These are phyloP conservation scores for Ajuga reptans DNA, from an alignment of 305 asterid genomes.

Conservation along the genomic window DNA sequence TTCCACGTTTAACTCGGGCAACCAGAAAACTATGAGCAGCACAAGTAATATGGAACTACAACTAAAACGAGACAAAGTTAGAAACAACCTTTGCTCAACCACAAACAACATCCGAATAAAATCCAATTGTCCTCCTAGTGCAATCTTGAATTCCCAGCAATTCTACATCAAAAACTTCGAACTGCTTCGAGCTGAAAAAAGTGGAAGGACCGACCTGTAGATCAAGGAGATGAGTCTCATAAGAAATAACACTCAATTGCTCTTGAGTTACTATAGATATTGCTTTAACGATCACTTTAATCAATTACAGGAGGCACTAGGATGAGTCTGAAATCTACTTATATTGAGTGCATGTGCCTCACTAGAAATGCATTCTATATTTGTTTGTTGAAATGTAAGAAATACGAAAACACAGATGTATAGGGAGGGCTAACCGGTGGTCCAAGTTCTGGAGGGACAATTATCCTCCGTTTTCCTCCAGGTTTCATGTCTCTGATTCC, in stretches of 20 bases:
- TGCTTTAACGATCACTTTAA: no score
- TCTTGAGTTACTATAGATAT: no score
- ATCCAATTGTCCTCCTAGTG: conserved; percentile 78
- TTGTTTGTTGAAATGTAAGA: neutral
- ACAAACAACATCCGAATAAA: conserved; percentile 89
- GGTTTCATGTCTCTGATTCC: conserved; percentile 95
- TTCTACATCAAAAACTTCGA: conserved; percentile 87
- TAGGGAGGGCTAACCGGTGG: conserved; percentile 71
- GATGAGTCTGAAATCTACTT: no score
- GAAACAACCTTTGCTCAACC: conserved; percentile 28
- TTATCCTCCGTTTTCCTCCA: conserved; percentile 81
- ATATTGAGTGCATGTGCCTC: no score
- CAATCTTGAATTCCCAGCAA: conserved; percentile 80
- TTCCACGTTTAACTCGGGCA: neutral
- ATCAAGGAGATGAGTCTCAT: conserved; percentile 9
- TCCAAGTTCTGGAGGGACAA: conserved; percentile 93
- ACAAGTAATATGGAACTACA: neutral
- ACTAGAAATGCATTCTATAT: no score
- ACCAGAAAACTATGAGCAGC: neutral
- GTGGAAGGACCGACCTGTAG: conserved; percentile 96
- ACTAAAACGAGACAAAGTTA: neutral
- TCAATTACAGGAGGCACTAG: no score
- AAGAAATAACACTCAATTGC: neutral
- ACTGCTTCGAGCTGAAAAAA: conserved; percentile 93
- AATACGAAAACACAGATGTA: neutral